Conservation (phyloP, 129 eudicot species). For the Silybum marianum region DNA sequence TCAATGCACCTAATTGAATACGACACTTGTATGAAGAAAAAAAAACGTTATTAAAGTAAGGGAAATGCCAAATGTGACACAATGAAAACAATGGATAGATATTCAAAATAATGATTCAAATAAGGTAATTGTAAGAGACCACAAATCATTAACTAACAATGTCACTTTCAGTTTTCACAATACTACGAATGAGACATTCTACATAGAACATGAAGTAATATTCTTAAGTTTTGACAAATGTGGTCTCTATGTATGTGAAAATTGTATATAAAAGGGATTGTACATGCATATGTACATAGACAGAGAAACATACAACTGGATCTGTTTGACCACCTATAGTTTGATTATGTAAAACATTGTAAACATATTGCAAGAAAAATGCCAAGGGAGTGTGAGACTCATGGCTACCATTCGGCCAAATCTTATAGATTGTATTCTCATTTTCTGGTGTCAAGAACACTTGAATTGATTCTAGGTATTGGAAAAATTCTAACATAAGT, state of each 20-base stretch:
- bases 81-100: too few species aligned
- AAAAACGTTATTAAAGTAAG: background rate
- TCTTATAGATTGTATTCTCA: too few species aligned
- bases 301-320: background rate
- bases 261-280: background rate
- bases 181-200: background rate
- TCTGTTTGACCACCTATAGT: background rate
- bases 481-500: background rate
- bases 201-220: background rate
- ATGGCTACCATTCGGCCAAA: too few species aligned
- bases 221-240: background rate
- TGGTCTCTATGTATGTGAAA: background rate
- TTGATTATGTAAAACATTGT: background rate
- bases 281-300: background rate
- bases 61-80: background rate
- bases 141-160: background rate
- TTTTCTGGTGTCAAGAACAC: background rate
- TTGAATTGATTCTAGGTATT: background rate
- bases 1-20: background rate
- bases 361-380: background rate
- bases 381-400: background rate
- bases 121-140: background rate
- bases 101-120: too few species aligned
- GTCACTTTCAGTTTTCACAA: background rate
- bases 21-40: background rate